A percentile compares a stretch with the other conserved stretches of the same genome.
Conservation (phyloP, 495 filamentous ascomycete genomes). For the Pseudomonodictys pantanalensis region DNA sequence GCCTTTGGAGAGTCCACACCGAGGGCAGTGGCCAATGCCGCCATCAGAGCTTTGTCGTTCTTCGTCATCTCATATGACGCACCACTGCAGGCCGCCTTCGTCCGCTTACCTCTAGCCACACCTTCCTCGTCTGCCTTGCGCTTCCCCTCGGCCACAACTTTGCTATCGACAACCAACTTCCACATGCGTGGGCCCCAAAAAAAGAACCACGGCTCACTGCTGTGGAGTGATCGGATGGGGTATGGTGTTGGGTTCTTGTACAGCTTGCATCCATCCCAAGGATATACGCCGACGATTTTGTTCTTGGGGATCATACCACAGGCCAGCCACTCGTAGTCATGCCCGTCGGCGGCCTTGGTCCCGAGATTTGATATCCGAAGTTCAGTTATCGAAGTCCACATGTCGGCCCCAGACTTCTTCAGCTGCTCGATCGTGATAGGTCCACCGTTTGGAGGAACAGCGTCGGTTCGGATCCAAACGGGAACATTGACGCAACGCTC, state of each 20-base stretch:
- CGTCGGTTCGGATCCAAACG: background rate
- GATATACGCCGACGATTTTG: background rate
- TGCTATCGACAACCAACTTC: too few relatives aligned
- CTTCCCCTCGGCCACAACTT: too few relatives aligned
- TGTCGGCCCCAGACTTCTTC: background rate
- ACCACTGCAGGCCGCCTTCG: too few relatives aligned
- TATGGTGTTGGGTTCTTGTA: background rate
- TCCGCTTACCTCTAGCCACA: too few relatives aligned
- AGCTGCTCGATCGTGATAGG: background rate
- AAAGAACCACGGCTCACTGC: background rate
- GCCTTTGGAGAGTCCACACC: too few relatives aligned
- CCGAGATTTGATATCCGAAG: background rate
- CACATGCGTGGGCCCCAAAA: background rate
- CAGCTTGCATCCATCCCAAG: constrained; percentile 3
- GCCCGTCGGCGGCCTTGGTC: background rate
- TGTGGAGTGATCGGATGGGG: background rate
- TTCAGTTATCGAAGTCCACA: constrained; percentile 15
- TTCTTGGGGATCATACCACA: background rate
- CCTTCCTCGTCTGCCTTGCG: too few relatives aligned
- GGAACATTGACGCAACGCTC: constrained; percentile 3
- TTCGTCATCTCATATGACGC: too few relatives aligned
- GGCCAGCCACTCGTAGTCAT: constrained; percentile 8
- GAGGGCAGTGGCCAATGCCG: too few relatives aligned
- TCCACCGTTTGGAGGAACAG: background rate
- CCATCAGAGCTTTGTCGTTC: too few relatives aligned